Conservation (phyloP, 768 basidiomycete species). For the Leccinum olivaceopallidum region DNA sequence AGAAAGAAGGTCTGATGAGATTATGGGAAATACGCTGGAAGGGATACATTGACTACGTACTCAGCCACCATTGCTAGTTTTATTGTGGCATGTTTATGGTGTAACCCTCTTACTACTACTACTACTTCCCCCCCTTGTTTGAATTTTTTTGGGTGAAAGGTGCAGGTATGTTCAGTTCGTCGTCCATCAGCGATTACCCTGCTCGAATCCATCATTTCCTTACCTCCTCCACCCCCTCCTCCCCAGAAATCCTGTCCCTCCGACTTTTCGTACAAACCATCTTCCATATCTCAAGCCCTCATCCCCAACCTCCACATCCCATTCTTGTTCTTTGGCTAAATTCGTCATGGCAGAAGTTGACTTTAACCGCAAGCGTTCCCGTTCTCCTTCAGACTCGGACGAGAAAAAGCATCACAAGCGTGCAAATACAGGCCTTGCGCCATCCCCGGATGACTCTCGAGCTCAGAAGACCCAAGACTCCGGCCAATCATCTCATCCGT, state of each 20-base stretch:
- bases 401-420: slow-evolving; percentile 81
- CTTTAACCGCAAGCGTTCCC: slow-evolving; percentile 82
- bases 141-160: background rate
- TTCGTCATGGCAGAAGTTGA: slow-evolving; percentile 86
- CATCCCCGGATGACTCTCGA: slow-evolving; percentile 62
- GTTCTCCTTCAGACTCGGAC: slow-evolving; percentile 81
- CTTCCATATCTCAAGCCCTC: slow-evolving; percentile 43
- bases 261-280: slow-evolving; percentile 37
- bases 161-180: slow-evolving; percentile 39
- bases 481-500: slow-evolving; percentile 39
- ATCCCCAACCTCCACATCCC: slow-evolving; percentile 41
- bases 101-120: slow-evolving; percentile 13
- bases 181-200: slow-evolving; percentile 42
- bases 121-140: background rate
- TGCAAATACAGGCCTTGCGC: slow-evolving; percentile 74
- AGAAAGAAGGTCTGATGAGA: slow-evolving; percentile 45
- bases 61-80: slow-evolving; percentile 18
- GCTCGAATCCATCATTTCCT: slow-evolving; percentile 58
- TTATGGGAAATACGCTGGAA: slow-evolving; percentile 52
- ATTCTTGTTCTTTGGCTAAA: slow-evolving; percentile 46
- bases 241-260: slow-evolving; percentile 47
- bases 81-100: slow-evolving; percentile 20
- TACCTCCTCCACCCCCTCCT: slow-evolving; percentile 53
- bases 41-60: slow-evolving; percentile 36
- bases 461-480: slow-evolving; percentile 47